Conservation (phyloP, 2,329 filamentous ascomycete genomes). For the Fusarium multiceps region DNA sequence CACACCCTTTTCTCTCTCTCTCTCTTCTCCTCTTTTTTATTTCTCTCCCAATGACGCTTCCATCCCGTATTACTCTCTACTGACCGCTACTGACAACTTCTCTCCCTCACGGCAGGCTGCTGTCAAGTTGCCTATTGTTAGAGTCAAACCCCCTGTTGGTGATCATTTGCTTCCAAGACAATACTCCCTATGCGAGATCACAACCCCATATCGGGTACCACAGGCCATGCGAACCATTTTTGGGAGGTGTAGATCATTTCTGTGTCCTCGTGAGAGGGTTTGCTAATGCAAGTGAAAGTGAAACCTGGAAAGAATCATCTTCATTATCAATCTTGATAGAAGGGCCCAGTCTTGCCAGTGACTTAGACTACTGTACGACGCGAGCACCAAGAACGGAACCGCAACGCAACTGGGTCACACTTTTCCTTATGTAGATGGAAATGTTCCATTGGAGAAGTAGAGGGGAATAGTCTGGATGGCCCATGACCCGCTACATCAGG, state of each 20-base stretch:
- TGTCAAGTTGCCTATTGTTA: neutral
- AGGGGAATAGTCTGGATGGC: slow-evolving; percentile 8
- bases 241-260: neutral
- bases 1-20: neutral
- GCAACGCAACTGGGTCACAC: slow-evolving; percentile 4
- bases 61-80: neutral
- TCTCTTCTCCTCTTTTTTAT: neutral
- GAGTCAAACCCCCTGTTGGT: slow-evolving; percentile 11
- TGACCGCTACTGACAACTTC: slow-evolving; percentile 13
- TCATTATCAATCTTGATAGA: slow-evolving; percentile 2
- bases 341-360: neutral
- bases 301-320: neutral
- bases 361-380: neutral
- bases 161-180: slow-evolving; percentile 10
- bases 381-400: slow-evolving; percentile 20
- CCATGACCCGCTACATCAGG: slow-evolving; percentile 24
- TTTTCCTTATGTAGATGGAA: slow-evolving; percentile 11
- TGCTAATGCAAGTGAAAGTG: neutral
- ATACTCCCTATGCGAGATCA: slow-evolving; percentile 5
- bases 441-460: neutral
- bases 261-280: neutral
- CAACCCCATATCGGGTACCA: neutral
- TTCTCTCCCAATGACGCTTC: slow-evolving; percentile 5
- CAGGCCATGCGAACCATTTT: neutral
- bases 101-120: neutral